These are phyloP conservation scores for Penicillium sp. DNA, from an alignment of 2,329 filamentous ascomycete species.

Conservation along the genomic window DNA sequence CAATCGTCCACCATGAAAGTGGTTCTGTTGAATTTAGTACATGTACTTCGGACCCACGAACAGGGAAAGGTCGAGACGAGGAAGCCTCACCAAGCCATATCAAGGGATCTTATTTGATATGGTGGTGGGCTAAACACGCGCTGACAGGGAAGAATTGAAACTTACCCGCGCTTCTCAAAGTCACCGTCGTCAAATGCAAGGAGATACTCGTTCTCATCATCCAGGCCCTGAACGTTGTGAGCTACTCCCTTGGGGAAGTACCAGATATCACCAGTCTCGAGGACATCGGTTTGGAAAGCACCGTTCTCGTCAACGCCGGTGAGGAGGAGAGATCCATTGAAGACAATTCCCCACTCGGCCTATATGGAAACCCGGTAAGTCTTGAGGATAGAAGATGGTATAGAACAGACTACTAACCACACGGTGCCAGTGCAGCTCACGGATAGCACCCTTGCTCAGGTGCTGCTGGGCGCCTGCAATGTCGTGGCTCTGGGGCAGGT, in stretches of 20 bases:
- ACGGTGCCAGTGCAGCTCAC: slow-evolving; percentile 65
- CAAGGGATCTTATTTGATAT: too few species aligned
- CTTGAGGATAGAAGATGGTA: background rate
- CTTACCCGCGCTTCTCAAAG: slow-evolving; percentile 60
- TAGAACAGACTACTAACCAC: slow-evolving; percentile 47
- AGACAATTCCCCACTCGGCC: slow-evolving; percentile 66
- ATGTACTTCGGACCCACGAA: too few species aligned
- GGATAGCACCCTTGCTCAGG: slow-evolving; percentile 61
- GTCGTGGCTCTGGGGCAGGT: slow-evolving; percentile 62
- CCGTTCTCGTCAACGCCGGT: slow-evolving; percentile 62
- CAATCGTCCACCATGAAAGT: slow-evolving; percentile 71
- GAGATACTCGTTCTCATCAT: slow-evolving; percentile 64
- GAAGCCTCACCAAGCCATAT: too few species aligned
- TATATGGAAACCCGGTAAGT: slow-evolving; percentile 25
- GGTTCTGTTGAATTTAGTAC: slow-evolving; percentile 43
- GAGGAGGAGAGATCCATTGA: slow-evolving; percentile 55
- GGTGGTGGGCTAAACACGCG: background rate
- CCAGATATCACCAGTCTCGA: slow-evolving; percentile 63
- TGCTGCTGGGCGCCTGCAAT: slow-evolving; percentile 67
- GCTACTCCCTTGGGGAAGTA: slow-evolving; percentile 65
- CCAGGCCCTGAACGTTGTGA: slow-evolving; percentile 59
- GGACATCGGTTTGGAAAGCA: slow-evolving; percentile 49
- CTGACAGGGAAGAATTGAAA: background rate
- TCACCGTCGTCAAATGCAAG: slow-evolving; percentile 64
- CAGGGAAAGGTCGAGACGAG: too few species aligned